Evolutionary conservation across 2,329 filamentous ascomycete species (phyloP), one percentile per base, ranked within the genome.

Genomic region (Ophiostoma himal-ulmi): DNA sequence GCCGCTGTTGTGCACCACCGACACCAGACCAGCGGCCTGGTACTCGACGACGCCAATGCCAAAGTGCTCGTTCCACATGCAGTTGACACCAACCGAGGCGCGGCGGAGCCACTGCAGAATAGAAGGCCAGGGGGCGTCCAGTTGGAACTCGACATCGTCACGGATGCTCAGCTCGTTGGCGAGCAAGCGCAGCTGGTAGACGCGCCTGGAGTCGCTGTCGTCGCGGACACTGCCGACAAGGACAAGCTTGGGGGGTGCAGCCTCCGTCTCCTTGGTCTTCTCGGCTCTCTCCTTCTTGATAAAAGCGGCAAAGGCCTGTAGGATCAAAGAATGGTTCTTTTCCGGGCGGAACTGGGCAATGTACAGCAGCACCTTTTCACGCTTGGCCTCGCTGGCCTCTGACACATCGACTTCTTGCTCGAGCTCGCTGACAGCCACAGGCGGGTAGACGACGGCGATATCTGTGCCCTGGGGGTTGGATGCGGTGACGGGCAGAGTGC

Each of bases 31-130:
- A 0, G 95, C 95, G 4, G 95, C 95, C 78, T 98, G 94, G 78
- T 98, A 99, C 82, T 99, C 95, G 57, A 99, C 95, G 20, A 98
- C 94, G 1, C 95, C 95, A 71, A 99, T 99, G 30, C 95, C 95
- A 78, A 99, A 99, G 79, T 99, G 95, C 81, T 99, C 95, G 78
- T 97, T 98, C 94, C 95, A 99, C 95, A 99, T 99, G 76, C 91
- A 93, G 76, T 99, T 99, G 39, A 96, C 93, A 68, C 95, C 95
- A 1, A 99, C 87, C 22, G 88, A 94, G 4, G 91, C 89, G 73
- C 83, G 88, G 69, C 87, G 83, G 72, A 98, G 83, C 87, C 92
- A 93, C 41, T 91, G 85, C 11, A 97, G 83, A 69, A 99, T 92
- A 75, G 93, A 87, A 3, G 91, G 88, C 93, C 94, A 99, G 36